A percentile compares a stretch with the other conserved stretches of the same genome.
Evolutionary conservation across 1,284 basidiomycete genomes (phyloP).

Genomic region (Heterobasidion annosum): DNA sequence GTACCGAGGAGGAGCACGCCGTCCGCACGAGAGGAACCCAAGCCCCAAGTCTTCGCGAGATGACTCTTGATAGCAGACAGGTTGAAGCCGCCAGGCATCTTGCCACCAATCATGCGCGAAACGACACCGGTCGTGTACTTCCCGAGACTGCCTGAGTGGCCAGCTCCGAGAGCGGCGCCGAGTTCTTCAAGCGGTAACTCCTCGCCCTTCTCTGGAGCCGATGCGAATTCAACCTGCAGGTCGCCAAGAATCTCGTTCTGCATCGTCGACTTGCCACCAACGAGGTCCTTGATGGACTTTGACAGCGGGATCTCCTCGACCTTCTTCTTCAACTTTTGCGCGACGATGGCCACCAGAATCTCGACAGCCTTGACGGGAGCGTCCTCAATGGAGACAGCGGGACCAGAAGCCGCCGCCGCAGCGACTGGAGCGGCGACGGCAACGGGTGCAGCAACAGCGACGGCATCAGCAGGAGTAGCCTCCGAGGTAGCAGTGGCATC

Average conservation of each 20-base stretch:
- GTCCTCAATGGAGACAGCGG: slow-evolving; percentile 76
- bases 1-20: slow-evolving; percentile 87
- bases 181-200: slow-evolving; percentile 95
- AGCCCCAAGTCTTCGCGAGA: slow-evolving; percentile 87
- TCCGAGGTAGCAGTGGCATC: slow-evolving; percentile 38
- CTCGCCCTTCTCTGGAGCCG: slow-evolving; percentile 96
- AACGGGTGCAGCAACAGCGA: slow-evolving; percentile 34
- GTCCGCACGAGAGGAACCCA: slow-evolving; percentile 85
- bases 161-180: slow-evolving; percentile 75
- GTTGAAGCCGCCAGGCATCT: slow-evolving; percentile 99
- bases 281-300: slow-evolving; percentile 97
- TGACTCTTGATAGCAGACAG: slow-evolving; percentile 87
- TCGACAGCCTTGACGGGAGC: slow-evolving; percentile 90
- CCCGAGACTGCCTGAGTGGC: slow-evolving; percentile 82
- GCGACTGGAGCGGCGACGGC: slow-evolving; percentile 34
- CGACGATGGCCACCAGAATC: slow-evolving; percentile 83
- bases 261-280: slow-evolving; percentile 96
- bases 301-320: slow-evolving; percentile 84
- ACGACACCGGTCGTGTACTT: slow-evolving; percentile 93
- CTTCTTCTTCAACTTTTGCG: slow-evolving; percentile 97
- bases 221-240: slow-evolving; percentile 82
- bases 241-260: slow-evolving; percentile 97
- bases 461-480: slow-evolving; percentile 30
- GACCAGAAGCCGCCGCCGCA: slow-evolving; percentile 42
- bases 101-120: slow-evolving; percentile 87